Conservation (phyloP, 2,329 filamentous ascomycete species). For the Mycosphaerella arachidis region DNA sequence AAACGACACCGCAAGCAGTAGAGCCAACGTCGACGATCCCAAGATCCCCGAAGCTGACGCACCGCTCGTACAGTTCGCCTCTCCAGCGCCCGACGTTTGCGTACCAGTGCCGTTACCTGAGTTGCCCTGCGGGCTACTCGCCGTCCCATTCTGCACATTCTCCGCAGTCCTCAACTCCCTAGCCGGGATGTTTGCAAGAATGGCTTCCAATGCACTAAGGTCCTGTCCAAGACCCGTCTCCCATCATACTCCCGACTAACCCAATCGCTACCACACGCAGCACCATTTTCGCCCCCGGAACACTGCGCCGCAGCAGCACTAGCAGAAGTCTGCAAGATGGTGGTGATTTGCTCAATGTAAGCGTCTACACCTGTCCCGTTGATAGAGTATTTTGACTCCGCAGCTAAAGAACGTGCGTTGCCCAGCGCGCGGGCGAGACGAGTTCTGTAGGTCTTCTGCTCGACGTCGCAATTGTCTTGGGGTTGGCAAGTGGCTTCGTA, state of each 20-base stretch:
- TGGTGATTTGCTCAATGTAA: conserved; percentile 8
- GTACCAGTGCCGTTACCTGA: background rate
- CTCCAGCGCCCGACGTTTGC: background rate
- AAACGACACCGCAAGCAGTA: background rate
- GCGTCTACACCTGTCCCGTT: conserved; percentile 33
- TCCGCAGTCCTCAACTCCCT: conserved; percentile 8
- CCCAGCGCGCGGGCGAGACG: conserved; percentile 48
- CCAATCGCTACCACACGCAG: conserved; percentile 40
- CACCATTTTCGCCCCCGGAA: conserved; percentile 41
- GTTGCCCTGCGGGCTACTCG: background rate
- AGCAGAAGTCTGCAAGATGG: conserved; percentile 41
- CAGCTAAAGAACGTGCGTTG: conserved; percentile 8
- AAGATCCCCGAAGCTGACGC: background rate
- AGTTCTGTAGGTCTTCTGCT: conserved; percentile 70
- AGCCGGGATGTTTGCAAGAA: conserved; percentile 37
- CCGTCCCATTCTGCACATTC: background rate
- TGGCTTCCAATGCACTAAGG: conserved; percentile 50
- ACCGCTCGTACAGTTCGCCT: background rate
- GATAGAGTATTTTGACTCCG: conserved; percentile 35
- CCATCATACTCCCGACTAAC: conserved; percentile 39
- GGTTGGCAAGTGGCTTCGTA: conserved; percentile 65
- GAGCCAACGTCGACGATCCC: background rate
- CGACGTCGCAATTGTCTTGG: conserved; percentile 57
- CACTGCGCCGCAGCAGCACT: conserved; percentile 51
- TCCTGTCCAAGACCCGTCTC: conserved; percentile 49